phyloP scores from a whole-genome alignment of 2,329 filamentous ascomycete genomes.

The Colletotrichum musicola region DNA sequence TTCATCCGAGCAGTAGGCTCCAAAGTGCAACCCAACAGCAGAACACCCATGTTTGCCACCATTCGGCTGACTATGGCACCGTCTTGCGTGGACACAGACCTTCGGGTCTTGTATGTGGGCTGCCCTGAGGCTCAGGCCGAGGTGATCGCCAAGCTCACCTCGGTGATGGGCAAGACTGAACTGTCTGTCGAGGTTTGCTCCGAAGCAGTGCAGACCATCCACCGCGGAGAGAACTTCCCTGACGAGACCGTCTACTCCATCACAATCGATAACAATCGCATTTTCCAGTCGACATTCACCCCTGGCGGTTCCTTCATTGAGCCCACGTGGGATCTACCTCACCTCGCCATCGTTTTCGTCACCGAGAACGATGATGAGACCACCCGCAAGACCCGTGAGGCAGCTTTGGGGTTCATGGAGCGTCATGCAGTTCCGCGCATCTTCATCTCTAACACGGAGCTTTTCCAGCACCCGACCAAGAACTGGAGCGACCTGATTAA shows the following conservation, averaged over 20 bases:
- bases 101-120: conserved; percentile 64
- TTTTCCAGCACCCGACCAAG: conserved; percentile 51
- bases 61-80: conserved; percentile 64
- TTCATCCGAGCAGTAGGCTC: conserved; percentile 49
- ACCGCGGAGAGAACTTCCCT: conserved; percentile 42
- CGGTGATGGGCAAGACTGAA: conserved; percentile 49
- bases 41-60: conserved; percentile 52
- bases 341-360: conserved; percentile 63
- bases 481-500: conserved; percentile 53
- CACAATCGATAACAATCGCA: conserved; percentile 55
- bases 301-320: conserved; percentile 54
- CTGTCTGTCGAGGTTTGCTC: conserved; percentile 59
- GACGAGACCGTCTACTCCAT: conserved; percentile 51
- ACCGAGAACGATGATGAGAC: conserved; percentile 56
- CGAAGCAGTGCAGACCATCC: conserved; percentile 51
- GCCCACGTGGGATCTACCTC: conserved; percentile 60
- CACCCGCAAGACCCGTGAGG: conserved; percentile 53
- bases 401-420: conserved; percentile 61
- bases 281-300: conserved; percentile 51
- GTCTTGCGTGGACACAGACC: conserved; percentile 56
- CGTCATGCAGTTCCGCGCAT: conserved; percentile 61
- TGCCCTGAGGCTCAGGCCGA: conserved; percentile 54
- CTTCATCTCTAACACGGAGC: conserved; percentile 60
- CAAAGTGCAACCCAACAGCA: conserved; percentile 46
- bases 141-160: conserved; percentile 62